Evolutionary conservation across 768 basidiomycete genomes (phyloP).

Genomic region (Clavulina sp.): DNA sequence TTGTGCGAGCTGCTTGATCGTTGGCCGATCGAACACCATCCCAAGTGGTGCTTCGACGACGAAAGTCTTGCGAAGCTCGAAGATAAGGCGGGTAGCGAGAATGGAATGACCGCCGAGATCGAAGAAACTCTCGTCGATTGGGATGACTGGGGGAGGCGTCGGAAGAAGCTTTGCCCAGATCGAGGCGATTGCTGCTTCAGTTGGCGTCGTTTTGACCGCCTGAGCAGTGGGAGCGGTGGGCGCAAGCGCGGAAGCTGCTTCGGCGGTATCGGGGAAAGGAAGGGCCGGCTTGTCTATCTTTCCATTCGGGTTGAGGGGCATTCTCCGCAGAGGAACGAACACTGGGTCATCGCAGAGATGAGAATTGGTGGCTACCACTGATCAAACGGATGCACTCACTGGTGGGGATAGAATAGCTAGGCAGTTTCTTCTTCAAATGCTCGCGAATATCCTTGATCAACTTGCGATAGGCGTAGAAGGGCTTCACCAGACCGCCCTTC

Average conservation of each 20-base stretch:
- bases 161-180: constrained; percentile 78
- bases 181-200: constrained; percentile 62
- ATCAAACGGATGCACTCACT: constrained; percentile 30
- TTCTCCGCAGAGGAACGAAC: constrained; percentile 82
- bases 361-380: not conserved
- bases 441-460: constrained; percentile 90
- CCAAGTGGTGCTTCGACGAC: constrained; percentile 82
- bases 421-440: constrained; percentile 90
- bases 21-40: constrained; percentile 81
- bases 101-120: constrained; percentile 98
- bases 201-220: constrained; percentile 34
- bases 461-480: constrained; percentile 67
- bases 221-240: constrained; percentile 18
- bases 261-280: constrained; percentile 94
- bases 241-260: constrained; percentile 25
- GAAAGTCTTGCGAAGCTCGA: constrained; percentile 87
- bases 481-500: constrained; percentile 40
- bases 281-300: constrained; percentile 98
- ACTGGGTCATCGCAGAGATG: constrained; percentile 30
- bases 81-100: constrained; percentile 89
- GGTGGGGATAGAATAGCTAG: constrained; percentile 84
- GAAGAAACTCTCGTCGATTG: constrained; percentile 89
- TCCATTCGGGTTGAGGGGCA: constrained; percentile 97
- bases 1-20: constrained; percentile 54
- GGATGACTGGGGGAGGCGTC: constrained; percentile 56